Evolutionary conservation across 2,329 filamentous ascomycete genomes (phyloP).

Genomic region (Xylariaceae sp.): DNA sequence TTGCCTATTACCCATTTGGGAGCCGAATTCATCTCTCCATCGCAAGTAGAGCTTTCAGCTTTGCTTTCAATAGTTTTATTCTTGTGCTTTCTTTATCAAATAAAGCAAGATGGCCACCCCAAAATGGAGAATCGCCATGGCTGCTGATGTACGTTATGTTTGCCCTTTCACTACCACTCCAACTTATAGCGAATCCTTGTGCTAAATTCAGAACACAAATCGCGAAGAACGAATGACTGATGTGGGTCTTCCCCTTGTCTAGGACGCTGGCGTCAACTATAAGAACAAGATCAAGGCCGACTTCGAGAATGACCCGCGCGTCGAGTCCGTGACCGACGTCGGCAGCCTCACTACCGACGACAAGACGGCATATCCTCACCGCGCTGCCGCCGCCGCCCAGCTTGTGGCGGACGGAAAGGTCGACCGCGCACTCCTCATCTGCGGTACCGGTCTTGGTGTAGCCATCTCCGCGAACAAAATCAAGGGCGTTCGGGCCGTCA

Average conservation of each 20-base stretch:
- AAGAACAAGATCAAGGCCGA: slow-evolving; percentile 79
- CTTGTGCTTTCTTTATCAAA: background rate
- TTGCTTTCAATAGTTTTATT: background rate
- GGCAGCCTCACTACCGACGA: slow-evolving; percentile 70
- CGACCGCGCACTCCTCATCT: slow-evolving; percentile 82
- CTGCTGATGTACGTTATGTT: slow-evolving; percentile 53
- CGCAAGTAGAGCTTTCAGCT: too few species aligned
- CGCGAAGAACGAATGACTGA: background rate
- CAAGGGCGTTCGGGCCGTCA: slow-evolving; percentile 83
- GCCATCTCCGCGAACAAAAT: slow-evolving; percentile 92
- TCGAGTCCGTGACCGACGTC: slow-evolving; percentile 74
- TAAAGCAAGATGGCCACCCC: slow-evolving; percentile 48
- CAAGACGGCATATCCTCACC: slow-evolving; percentile 82
- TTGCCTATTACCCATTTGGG: background rate
- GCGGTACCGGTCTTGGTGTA: slow-evolving; percentile 85
- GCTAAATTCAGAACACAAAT: too few species aligned
- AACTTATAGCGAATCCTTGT: too few species aligned
- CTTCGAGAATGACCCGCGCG: slow-evolving; percentile 69
- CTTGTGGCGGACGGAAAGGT: slow-evolving; percentile 67
- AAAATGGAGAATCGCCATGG: slow-evolving; percentile 59
- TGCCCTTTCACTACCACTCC: background rate
- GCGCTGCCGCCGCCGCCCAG: slow-evolving; percentile 73
- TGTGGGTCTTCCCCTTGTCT: background rate
- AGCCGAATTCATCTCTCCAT: background rate
- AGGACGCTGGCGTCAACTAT: slow-evolving; percentile 78